Evolutionary conservation across 2,329 filamentous ascomycete genomes (phyloP).

Genomic region (Diaporthe ampelina): DNA sequence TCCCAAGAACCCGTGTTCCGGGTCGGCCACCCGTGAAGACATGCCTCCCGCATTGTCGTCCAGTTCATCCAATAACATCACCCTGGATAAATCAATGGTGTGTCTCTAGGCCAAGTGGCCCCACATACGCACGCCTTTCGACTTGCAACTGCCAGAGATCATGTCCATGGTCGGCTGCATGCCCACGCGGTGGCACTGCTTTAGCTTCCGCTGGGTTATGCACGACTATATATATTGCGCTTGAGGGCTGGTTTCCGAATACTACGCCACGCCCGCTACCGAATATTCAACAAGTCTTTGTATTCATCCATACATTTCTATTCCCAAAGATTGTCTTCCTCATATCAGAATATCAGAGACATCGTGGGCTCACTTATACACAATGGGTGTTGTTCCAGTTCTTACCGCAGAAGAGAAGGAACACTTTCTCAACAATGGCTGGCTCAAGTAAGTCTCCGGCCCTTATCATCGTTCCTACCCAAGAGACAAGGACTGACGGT

Average conservation of each 20-base stretch:
- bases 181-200: constrained; percentile 1
- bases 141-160: constrained; percentile 34
- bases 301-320: not conserved
- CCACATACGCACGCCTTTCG: not conserved
- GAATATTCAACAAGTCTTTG: not conserved
- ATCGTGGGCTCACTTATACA: not conserved
- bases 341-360: not conserved
- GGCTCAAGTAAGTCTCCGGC: constrained; percentile 51
- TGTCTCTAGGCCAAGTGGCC: not conserved
- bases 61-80: constrained; percentile 10
- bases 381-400: constrained; percentile 42
- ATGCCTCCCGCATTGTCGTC: not conserved
- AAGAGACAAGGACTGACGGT: constrained; percentile 43
- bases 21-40: not conserved
- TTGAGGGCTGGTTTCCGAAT: not conserved
- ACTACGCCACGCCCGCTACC: not conserved
- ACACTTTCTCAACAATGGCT: constrained; percentile 57
- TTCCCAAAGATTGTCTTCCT: not conserved
- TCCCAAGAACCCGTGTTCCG: not conserved
- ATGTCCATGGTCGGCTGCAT: constrained; percentile 24
- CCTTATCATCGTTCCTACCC: not conserved
- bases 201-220: constrained; percentile 18
- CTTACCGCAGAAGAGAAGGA: constrained; percentile 57
- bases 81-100: constrained; percentile 38
- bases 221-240: constrained; percentile 17